Percentiles rank a stretch among this genome's conserved stretches.
Conservation (phyloP, 768 basidiomycete genomes). For the Tricholomella constricta region DNA sequence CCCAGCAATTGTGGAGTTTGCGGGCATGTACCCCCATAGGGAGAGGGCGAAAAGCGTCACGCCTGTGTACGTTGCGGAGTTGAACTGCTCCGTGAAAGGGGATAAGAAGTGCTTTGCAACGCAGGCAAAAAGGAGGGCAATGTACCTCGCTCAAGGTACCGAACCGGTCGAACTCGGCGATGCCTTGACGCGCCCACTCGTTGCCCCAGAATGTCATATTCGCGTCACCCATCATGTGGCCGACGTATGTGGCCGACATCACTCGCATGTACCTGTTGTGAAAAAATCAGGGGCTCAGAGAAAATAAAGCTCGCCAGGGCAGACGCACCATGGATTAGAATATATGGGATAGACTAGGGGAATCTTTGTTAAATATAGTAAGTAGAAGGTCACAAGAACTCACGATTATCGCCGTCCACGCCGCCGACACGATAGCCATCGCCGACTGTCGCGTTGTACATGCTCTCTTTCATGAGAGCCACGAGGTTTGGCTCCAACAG, state of each 20-base stretch:
- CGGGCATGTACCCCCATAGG: conserved; percentile 34
- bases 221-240: conserved; percentile 27
- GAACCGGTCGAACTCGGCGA: conserved; percentile 28
- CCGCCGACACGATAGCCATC: conserved; percentile 34
- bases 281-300: too few relatives aligned
- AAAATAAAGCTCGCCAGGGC: background rate
- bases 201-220: conserved; percentile 35
- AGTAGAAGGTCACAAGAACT: background rate
- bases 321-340: conserved; percentile 28
- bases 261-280: conserved; percentile 32
- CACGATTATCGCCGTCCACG: conserved; percentile 31
- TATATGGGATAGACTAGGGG: conserved; percentile 28
- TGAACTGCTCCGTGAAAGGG: conserved; percentile 20
- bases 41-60: conserved; percentile 32
- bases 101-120: background rate
- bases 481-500: conserved; percentile 27
- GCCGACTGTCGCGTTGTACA: conserved; percentile 35
- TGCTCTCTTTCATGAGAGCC: conserved; percentile 26
- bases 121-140: background rate
- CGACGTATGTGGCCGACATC: conserved; percentile 33
- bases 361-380: background rate
- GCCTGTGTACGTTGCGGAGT: conserved; percentile 31
- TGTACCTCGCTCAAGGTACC: conserved; percentile 29
- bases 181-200: conserved; percentile 29
- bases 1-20: conserved; percentile 24